Evolutionary conservation across 164 flowering plant genomes (phyloP).

Genomic region (Umbellularia californica): DNA sequence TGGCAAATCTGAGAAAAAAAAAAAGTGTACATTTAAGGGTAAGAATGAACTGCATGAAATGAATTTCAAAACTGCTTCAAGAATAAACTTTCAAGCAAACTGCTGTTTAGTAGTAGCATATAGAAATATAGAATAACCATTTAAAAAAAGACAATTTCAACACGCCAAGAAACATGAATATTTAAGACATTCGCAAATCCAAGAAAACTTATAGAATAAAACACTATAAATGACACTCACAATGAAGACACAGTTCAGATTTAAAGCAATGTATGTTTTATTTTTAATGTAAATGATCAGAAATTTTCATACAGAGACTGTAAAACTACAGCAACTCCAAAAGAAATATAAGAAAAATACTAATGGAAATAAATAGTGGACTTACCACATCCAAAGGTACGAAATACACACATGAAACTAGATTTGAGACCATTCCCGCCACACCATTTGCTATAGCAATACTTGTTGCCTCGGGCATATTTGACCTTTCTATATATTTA

Average conservation of each 20-base stretch:
- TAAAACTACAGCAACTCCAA: background rate
- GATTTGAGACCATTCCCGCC: slow-evolving; percentile 74
- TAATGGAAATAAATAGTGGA: slow-evolving; percentile 5
- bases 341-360: background rate
- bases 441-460: slow-evolving; percentile 67
- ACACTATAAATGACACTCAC: background rate
- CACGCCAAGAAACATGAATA: background rate
- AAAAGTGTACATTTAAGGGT: background rate
- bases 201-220: background rate
- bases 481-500: slow-evolving; percentile 38
- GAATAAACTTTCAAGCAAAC: background rate
- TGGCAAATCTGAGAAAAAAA: slow-evolving; percentile 50
- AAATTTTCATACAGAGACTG: too few species aligned
- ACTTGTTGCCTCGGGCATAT: slow-evolving; percentile 67
- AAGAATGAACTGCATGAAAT: background rate
- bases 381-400: slow-evolving; percentile 91
- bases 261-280: background rate
- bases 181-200: background rate
- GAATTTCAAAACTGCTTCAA: background rate
- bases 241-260: background rate
- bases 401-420: slow-evolving; percentile 50
- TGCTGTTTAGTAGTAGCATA: background rate
- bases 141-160: background rate
- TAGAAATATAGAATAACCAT: background rate
- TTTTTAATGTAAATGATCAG: background rate